Evolutionary conservation across 345 rosid genomes (phyloP).

Genomic region (Populus pruinosa): DNA sequence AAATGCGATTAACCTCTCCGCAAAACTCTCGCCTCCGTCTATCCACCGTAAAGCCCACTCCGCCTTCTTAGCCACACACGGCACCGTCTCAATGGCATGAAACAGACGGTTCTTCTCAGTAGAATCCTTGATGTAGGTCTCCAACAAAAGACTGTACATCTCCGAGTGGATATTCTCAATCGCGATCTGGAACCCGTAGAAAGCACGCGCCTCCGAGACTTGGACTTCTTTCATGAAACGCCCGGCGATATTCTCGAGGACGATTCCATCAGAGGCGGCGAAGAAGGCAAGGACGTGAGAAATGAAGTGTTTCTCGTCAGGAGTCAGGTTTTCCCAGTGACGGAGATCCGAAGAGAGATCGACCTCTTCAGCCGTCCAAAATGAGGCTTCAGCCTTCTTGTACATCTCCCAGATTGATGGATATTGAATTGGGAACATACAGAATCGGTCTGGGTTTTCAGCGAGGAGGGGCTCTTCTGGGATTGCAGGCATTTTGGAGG

Average conservation of each 20-base stretch:
- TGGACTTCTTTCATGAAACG: conserved; percentile 95
- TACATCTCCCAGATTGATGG: conserved; percentile 98
- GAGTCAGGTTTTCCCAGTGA: conserved; percentile 70
- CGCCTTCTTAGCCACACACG: conserved; percentile 72
- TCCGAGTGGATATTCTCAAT: conserved; percentile 95
- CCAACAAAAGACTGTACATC: conserved; percentile 90
- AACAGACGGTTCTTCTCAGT: conserved; percentile 55
- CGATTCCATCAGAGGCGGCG: conserved; percentile 94
- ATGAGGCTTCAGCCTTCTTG: conserved; percentile 95
- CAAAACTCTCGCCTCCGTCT: conserved; percentile 70
- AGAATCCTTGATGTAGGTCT: conserved; percentile 82
- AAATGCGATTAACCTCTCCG: conserved; percentile 71
- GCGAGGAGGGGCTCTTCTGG: conserved; percentile 84
- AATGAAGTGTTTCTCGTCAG: conserved; percentile 80
- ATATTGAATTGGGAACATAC: conserved; percentile 91
- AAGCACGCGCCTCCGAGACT: conserved; percentile 91
- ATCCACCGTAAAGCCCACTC: conserved; percentile 83
- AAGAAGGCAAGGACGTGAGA: conserved; percentile 92
- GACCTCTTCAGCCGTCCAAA: conserved; percentile 98
- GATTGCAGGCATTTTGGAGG: conserved; percentile 59
- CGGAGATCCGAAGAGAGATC: conserved; percentile 75
- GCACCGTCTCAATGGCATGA: conserved; percentile 70
- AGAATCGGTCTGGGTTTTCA: conserved; percentile 71
- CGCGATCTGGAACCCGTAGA: conserved; percentile 95
- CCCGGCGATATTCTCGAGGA: conserved; percentile 76